Evolutionary conservation across 192 early-diverging fungal genomes (phyloP).

Genomic region (Hyaloraphidium curvatum): DNA sequence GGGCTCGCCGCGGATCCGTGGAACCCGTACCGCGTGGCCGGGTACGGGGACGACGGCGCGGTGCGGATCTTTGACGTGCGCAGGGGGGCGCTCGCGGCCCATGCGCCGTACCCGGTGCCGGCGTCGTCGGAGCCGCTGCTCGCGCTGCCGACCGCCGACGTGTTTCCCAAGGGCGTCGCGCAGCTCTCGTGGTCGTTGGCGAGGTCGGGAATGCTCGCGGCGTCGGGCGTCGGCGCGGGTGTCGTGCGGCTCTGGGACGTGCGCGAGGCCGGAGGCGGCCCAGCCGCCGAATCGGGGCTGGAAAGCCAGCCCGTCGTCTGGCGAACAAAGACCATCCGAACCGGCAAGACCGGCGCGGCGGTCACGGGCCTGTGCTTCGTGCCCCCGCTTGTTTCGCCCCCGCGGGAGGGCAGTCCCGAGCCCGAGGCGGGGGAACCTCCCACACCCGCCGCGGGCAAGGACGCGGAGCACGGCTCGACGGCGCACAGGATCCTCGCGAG

Average conservation of each 20-base stretch:
- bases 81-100: too few species aligned
- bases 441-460: too few species aligned
- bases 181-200: slow-evolving; percentile 37
- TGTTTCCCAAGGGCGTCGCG: slow-evolving; percentile 14
- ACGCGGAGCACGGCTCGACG: too few species aligned
- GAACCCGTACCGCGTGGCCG: not conserved
- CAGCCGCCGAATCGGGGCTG: too few species aligned
- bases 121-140: not conserved
- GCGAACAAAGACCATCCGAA: slow-evolving; percentile 18
- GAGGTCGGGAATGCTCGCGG: slow-evolving; percentile 37
- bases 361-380: too few species aligned
- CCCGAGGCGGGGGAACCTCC: too few species aligned
- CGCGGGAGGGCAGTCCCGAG: slow-evolving; percentile 23
- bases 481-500: slow-evolving; percentile 27
- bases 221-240: slow-evolving; percentile 28
- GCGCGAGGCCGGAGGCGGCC: slow-evolving; percentile 29
- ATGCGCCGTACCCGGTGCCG: too few species aligned
- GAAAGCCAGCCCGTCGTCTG: too few species aligned
- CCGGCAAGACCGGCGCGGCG: too few species aligned
- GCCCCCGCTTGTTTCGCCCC: slow-evolving; percentile 24
- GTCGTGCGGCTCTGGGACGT: slow-evolving; percentile 43
- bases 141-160: not conserved
- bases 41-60: not conserved
- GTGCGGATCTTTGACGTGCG: not conserved
- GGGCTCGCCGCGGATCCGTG: not conserved